Evolutionary conservation across 192 early-diverging fungal genomes (phyloP).

Genomic region (Coemansia erecta): DNA sequence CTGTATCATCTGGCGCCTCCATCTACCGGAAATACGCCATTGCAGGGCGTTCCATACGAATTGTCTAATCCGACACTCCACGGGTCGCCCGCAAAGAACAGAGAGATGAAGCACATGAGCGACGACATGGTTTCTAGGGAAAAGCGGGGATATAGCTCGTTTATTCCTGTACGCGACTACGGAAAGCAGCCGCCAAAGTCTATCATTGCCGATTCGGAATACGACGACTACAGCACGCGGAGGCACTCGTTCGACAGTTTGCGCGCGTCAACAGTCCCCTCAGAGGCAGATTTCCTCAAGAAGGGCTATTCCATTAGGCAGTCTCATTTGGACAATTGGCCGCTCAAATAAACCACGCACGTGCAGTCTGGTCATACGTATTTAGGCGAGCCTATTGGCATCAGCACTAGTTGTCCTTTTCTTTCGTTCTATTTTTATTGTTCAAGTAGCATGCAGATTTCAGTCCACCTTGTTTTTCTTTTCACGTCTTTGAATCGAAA

Average conservation of each 20-base stretch:
- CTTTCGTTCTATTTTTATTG: neutral
- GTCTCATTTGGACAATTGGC: conserved; percentile 42
- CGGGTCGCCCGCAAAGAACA: neutral
- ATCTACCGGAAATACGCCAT: conserved; percentile 1
- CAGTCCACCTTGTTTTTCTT: neutral
- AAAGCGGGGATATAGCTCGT: conserved; percentile 34
- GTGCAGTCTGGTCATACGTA: too few relatives aligned
- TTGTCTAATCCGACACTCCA: neutral
- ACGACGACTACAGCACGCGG: conserved; percentile 9
- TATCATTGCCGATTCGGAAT: conserved; percentile 12
- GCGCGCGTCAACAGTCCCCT: conserved; percentile 33
- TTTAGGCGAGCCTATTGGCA: too few relatives aligned
- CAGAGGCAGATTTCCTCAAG: conserved; percentile 44
- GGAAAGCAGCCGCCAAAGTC: neutral
- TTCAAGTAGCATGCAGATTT: neutral
- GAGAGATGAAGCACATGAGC: conserved; percentile 3
- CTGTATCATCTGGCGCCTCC: conserved; percentile 9
- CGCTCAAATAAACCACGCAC: conserved; percentile 16
- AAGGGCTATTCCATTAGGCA: conserved; percentile 29
- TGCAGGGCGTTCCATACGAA: neutral
- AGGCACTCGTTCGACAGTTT: conserved; percentile 34
- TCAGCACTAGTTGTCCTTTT: too few relatives aligned
- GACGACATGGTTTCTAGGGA: conserved; percentile 7
- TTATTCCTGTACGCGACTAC: conserved; percentile 23
- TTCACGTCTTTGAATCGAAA: neutral